Conservation (phyloP, 2,329 filamentous ascomycete species). For the Fusarium staphyleae region DNA sequence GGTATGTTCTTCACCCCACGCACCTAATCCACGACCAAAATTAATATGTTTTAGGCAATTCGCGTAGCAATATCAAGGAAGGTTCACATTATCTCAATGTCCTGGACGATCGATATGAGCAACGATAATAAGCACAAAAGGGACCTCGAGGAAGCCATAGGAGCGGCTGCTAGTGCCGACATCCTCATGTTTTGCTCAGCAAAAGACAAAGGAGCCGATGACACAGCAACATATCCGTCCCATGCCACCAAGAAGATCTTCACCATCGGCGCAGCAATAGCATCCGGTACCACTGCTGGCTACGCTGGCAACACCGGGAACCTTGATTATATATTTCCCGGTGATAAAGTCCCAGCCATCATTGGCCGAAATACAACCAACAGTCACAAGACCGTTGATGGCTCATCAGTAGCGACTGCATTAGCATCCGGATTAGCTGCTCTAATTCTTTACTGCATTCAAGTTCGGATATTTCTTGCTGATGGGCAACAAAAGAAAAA, state of each 20-base stretch:
- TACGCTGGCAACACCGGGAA: constrained; percentile 21
- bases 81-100: constrained; percentile 50
- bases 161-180: constrained; percentile 32
- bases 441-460: constrained; percentile 41
- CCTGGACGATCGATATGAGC: constrained; percentile 44
- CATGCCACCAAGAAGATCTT: constrained; percentile 34
- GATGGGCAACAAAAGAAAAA: constrained; percentile 23
- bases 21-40: too few species aligned
- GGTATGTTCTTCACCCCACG: too few species aligned
- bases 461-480: constrained; percentile 21
- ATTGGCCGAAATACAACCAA: background rate
- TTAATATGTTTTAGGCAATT: too few species aligned
- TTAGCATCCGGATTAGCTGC: constrained; percentile 43
- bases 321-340: constrained; percentile 44
- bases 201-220: constrained; percentile 38
- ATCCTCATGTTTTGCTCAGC: constrained; percentile 51
- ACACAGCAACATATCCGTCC: background rate
- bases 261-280: constrained; percentile 41
- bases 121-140: background rate
- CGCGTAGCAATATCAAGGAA: constrained; percentile 39
- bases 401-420: constrained; percentile 44
- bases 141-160: constrained; percentile 40
- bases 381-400: background rate
- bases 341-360: constrained; percentile 35
- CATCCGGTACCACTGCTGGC: constrained; percentile 14